Evolutionary conservation across 768 basidiomycete species (phyloP).

Genomic region (Boletus speciosus): DNA sequence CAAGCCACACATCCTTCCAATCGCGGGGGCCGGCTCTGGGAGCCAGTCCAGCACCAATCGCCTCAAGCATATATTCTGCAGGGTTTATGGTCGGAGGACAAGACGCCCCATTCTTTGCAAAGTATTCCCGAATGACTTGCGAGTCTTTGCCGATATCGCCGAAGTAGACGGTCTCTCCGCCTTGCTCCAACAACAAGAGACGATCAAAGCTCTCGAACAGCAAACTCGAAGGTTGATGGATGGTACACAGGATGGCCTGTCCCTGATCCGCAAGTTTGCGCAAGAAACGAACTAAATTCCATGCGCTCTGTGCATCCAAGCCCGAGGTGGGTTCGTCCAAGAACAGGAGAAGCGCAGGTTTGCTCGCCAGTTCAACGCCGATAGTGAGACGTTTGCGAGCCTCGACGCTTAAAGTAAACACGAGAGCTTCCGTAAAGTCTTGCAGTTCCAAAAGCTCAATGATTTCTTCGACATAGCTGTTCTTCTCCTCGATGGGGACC

Average conservation of each 20-base stretch:
- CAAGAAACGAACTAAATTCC: constrained; percentile 79
- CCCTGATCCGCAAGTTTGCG: constrained; percentile 81
- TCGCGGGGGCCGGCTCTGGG: constrained; percentile 72
- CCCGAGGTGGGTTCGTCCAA: constrained; percentile 52
- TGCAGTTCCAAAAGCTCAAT: constrained; percentile 83
- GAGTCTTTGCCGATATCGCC: constrained; percentile 83
- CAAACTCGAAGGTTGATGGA: constrained; percentile 83
- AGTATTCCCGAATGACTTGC: constrained; percentile 66
- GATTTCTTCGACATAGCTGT: constrained; percentile 77
- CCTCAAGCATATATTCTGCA: constrained; percentile 75
- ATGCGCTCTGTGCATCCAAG: constrained; percentile 65
- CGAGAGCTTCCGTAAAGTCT: constrained; percentile 78
- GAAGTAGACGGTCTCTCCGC: constrained; percentile 92
- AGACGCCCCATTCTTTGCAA: constrained; percentile 62
- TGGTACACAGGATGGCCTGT: constrained; percentile 87
- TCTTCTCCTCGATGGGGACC: constrained; percentile 69
- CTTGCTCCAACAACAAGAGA: constrained; percentile 62
- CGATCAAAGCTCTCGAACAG: constrained; percentile 86
- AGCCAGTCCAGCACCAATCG: constrained; percentile 81
- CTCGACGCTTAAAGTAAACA: constrained; percentile 63
- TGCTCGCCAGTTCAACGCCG: constrained; percentile 87
- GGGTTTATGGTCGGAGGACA: constrained; percentile 81
- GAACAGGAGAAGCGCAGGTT: constrained; percentile 33
- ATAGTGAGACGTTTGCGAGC: constrained; percentile 86
- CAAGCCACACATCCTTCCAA: constrained; percentile 84